Base-by-base conservation (phyloP, 495 filamentous ascomycete species). In the Tuber melanosporum region DNA sequence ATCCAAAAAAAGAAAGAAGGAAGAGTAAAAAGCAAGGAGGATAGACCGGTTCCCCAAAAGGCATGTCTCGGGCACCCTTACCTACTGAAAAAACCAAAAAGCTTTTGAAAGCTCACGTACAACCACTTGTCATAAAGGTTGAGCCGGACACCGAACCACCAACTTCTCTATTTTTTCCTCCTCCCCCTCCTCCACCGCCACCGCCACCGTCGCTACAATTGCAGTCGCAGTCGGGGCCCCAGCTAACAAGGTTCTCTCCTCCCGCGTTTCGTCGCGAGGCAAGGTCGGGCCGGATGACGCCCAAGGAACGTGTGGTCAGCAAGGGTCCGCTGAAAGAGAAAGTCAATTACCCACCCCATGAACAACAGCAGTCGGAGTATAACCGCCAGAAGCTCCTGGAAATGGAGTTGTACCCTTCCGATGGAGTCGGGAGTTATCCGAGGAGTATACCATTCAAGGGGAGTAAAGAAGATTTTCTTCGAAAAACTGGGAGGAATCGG, bases 391-490 rank as follows among this genome's bases (percentile, higher is more conserved):
- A 86, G 78, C 86, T 86, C 72, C 83, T 82, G 39, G 90, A 90
- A 79, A 79, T 91, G 81, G 85, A 87, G 17, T 84, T 97, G 43
- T 87, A 88, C 77, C 92, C 93, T 19, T 85, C 91, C 78, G 91
- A 91, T 36, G 84, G 88, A 19, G 94, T 99, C 79, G 86, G 84
- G 62, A 85, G 90, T 3, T 93, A 87, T 79, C 89, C 88, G 73
- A 89, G 91, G 70, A 92, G 92, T 73, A 97, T 98, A 74, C 95
- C 95, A 0, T 99, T 98, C 84, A 92, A 91, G 73, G 97, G 94
- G 81, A 91, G 93, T 76, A 99, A 98, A 87, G 96, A 95, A 85
- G 86, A 88, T 32, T 95, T 99, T 78, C 88, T 90, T 73, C 88
- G 91, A 81, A 94, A 90, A 85, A 98, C 95, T 15, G 93, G 93